These are phyloP conservation scores for Pueraria montana DNA, from an alignment of 306 rosid genomes.

Conservation along the genomic window DNA sequence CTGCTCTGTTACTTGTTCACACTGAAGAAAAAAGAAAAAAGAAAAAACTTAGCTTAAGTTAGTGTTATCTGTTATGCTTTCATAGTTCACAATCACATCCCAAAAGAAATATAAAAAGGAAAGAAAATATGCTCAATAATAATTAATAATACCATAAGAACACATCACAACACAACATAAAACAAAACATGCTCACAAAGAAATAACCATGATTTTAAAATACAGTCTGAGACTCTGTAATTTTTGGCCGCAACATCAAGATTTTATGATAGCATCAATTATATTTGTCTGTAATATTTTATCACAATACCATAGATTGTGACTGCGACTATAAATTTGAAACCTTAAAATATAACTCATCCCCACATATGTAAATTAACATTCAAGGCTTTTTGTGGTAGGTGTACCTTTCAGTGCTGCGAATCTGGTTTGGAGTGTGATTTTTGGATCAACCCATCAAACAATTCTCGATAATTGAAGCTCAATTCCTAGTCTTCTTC, in stretches of 20 bases:
- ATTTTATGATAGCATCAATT: neutral
- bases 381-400: slow-evolving; percentile 11
- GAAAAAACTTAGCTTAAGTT: slow-evolving; percentile 43
- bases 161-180: slow-evolving; percentile 1
- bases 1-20: slow-evolving; percentile 38
- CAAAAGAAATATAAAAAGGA: neutral
- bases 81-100: slow-evolving; percentile 49
- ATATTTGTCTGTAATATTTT: neutral
- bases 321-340: neutral
- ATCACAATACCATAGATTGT: neutral
- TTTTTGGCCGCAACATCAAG: neutral
- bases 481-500: slow-evolving; percentile 24
- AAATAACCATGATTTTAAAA: neutral
- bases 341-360: neutral
- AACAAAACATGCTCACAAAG: neutral
- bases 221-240: slow-evolving; percentile 43
- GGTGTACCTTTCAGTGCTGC: slow-evolving; percentile 44
- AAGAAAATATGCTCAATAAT: neutral
- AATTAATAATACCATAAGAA: neutral
- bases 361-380: neutral
- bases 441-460: slow-evolving; percentile 59
- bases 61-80: slow-evolving; percentile 19
- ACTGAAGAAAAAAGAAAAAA: slow-evolving; percentile 58
- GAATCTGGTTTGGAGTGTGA: slow-evolving; percentile 38
- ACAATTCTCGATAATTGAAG: slow-evolving; percentile 41